These are phyloP conservation scores for Isabelozyma pseudorhagii DNA, from an alignment of 805 yeast genomes.

Conservation along the genomic window DNA sequence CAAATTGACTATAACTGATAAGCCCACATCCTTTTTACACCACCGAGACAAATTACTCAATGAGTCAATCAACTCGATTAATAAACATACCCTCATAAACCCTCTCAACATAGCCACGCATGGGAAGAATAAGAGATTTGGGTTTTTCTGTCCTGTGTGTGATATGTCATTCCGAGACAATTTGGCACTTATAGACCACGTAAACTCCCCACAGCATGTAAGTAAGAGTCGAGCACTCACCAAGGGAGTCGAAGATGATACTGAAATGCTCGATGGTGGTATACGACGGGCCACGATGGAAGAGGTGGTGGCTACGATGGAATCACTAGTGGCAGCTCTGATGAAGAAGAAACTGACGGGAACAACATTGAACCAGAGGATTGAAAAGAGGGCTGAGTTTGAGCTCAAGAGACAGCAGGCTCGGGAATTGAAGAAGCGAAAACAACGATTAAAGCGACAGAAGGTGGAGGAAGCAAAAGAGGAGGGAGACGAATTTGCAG, in stretches of 20 bases:
- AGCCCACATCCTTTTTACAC: conserved; percentile 16
- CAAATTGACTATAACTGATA: conserved; percentile 7
- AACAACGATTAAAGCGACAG: conserved; percentile 6
- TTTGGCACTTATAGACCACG: conserved; percentile 76
- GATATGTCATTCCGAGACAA: conserved; percentile 80
- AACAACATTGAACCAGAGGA: conserved; percentile 38
- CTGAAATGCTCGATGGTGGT: conserved; percentile 28
- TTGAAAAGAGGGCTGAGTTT: conserved; percentile 33
- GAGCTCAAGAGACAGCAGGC: conserved; percentile 33
- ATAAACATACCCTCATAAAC: conserved; percentile 31
- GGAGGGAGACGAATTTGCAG: conserved; percentile 19
- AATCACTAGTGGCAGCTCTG: conserved; percentile 24
- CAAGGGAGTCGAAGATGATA: conserved; percentile 6
- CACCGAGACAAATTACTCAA: conserved; percentile 32
- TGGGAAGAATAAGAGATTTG: conserved; percentile 59
- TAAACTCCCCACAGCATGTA: conserved; percentile 70
- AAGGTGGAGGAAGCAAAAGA: conserved; percentile 8
- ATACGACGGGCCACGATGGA: conserved; percentile 31
- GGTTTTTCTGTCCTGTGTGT: conserved; percentile 83
- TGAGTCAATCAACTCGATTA: conserved; percentile 30
- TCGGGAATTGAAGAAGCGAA: conserved; percentile 19
- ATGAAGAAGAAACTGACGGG: conserved; percentile 35
- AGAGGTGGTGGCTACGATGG: conserved; percentile 30
- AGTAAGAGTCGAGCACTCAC: conserved; percentile 24
- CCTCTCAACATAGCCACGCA: conserved; percentile 11